These are phyloP conservation scores for Baorangia bicolor DNA, from an alignment of 768 basidiomycete species.

Conservation along the genomic window DNA sequence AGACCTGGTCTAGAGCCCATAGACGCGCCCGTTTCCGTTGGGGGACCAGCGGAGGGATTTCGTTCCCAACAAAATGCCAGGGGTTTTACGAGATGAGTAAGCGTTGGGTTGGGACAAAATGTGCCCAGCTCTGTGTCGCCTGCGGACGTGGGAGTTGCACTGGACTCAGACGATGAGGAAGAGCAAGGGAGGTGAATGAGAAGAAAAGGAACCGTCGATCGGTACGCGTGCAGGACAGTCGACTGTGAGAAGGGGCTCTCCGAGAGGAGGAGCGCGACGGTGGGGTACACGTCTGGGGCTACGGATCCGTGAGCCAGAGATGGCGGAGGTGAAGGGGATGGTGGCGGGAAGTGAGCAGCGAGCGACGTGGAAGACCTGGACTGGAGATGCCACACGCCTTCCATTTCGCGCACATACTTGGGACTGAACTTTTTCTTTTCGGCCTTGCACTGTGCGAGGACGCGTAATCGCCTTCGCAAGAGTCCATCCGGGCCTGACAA, in stretches of 20 bases:
- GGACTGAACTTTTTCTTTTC: constrained; percentile 81
- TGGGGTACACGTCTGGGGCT: constrained; percentile 2
- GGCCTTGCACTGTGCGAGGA: constrained; percentile 90
- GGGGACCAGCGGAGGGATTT: not conserved
- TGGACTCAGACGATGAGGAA: not conserved
- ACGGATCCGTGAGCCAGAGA: not conserved
- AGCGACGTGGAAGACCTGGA: not conserved
- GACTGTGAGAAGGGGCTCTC: constrained; percentile 76
- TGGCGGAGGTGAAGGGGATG: not conserved
- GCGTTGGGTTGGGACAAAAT: constrained; percentile 24
- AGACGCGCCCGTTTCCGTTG: not conserved
- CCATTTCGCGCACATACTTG: constrained; percentile 82
- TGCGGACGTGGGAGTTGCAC: not conserved
- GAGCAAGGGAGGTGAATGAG: constrained; percentile 71
- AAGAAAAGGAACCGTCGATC: constrained; percentile 76
- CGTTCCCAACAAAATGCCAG: constrained; percentile 27
- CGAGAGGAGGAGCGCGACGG: constrained; percentile 76
- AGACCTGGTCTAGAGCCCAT: constrained; percentile 38
- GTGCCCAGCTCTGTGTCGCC: constrained; percentile 1
- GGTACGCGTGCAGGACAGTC: constrained; percentile 66
- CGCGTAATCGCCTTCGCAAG: constrained; percentile 56
- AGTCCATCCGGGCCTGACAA: constrained; percentile 17
- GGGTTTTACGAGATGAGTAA: constrained; percentile 19
- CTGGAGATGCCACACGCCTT: constrained; percentile 69
- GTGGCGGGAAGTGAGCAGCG: not conserved